Conservation (phyloP, 495 filamentous ascomycete species). For the Aspergillus ostianus region DNA sequence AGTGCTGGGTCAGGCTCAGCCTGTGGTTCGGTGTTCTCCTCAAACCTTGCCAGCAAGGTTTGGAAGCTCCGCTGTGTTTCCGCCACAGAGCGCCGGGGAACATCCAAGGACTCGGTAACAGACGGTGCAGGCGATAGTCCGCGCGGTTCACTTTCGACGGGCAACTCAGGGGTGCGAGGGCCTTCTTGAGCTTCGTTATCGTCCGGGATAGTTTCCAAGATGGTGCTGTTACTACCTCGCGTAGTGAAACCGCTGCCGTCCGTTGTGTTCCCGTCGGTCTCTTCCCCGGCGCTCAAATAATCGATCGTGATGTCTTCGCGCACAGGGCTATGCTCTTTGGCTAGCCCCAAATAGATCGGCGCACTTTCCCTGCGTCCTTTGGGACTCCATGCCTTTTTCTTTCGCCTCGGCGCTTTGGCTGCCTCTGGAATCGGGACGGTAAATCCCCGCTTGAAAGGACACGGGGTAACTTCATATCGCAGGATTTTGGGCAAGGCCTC, state of each 20-base stretch:
- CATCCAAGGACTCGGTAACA: conserved; percentile 20
- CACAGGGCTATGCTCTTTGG: conserved; percentile 11
- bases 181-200: conserved; percentile 21
- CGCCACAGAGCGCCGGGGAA: conserved; percentile 23
- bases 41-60: conserved; percentile 45
- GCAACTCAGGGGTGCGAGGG: conserved; percentile 7
- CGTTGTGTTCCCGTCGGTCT: conserved; percentile 40
- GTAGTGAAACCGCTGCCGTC: conserved; percentile 36
- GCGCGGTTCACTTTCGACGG: not conserved
- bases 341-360: conserved; percentile 14
- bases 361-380: conserved; percentile 49
- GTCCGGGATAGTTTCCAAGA: conserved; percentile 28
- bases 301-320: conserved; percentile 24
- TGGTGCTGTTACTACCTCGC: conserved; percentile 25
- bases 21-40: conserved; percentile 32
- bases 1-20: conserved; percentile 35
- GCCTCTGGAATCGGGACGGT: conserved; percentile 71
- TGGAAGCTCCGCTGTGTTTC: conserved; percentile 47
- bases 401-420: conserved; percentile 61
- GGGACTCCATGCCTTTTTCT: conserved; percentile 65
- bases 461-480: conserved; percentile 82
- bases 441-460: conserved; percentile 78
- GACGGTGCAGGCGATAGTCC: not conserved
- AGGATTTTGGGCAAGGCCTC: conserved; percentile 65
- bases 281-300: conserved; percentile 33